phyloP scores from a whole-genome alignment of 495 filamentous ascomycete genomes.

The Tuber brumale region DNA sequence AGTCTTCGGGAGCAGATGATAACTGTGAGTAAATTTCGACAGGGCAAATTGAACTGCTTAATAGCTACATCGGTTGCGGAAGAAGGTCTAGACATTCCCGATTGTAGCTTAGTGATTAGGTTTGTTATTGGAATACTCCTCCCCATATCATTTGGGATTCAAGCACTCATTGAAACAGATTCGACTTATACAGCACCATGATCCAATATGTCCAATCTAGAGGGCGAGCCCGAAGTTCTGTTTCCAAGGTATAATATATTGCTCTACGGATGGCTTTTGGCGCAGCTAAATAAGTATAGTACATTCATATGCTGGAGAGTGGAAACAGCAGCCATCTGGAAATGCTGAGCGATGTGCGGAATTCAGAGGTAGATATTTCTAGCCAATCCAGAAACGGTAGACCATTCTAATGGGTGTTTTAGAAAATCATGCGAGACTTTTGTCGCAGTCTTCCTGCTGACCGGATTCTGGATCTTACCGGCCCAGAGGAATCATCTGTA shows the following conservation, averaged over 20 bases:
- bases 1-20: constrained; percentile 70
- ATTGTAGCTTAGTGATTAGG: constrained; percentile 84
- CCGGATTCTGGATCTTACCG: constrained; percentile 52
- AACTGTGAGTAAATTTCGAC: constrained; percentile 68
- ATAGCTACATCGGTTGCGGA: constrained; percentile 90
- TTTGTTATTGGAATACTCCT: constrained; percentile 20
- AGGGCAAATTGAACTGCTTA: constrained; percentile 77
- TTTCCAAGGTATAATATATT: constrained; percentile 47
- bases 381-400: constrained; percentile 3
- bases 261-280: not conserved
- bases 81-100: constrained; percentile 91
- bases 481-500: not conserved
- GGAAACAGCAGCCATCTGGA: constrained; percentile 56
- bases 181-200: constrained; percentile 82
- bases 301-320: constrained; percentile 73
- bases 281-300: constrained; percentile 44
- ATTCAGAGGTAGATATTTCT: constrained; percentile 44
- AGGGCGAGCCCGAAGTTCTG: constrained; percentile 70
- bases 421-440: constrained; percentile 59
- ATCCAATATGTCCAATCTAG: constrained; percentile 96
- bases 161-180: constrained; percentile 45
- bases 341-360: constrained; percentile 53
- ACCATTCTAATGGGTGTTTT: constrained; percentile 29
- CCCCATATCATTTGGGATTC: not conserved
- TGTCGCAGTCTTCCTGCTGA: constrained; percentile 71